Conservation (phyloP, 2,329 filamentous ascomycete genomes). For the Monilinia aucupariae region DNA sequence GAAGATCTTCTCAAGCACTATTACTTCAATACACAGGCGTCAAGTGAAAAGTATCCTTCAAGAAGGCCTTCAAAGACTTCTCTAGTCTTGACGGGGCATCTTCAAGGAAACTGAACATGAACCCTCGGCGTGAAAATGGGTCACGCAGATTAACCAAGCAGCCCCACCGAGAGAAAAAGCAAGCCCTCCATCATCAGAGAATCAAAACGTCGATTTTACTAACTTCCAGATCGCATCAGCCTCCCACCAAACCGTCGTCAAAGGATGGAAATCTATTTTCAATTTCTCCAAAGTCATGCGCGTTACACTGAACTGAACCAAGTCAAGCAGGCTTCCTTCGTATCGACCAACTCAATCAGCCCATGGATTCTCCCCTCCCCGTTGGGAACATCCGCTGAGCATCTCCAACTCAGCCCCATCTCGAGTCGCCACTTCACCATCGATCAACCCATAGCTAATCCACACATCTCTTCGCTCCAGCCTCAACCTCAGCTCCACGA, state of each 20-base stretch:
- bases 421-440: constrained; percentile 50
- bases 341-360: constrained; percentile 27
- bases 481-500: constrained; percentile 49
- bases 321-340: constrained; percentile 49
- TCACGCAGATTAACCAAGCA: not conserved
- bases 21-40: constrained; percentile 50
- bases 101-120: constrained; percentile 29
- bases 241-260: constrained; percentile 46
- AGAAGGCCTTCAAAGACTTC: constrained; percentile 37
- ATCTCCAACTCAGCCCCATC: constrained; percentile 46
- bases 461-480: constrained; percentile 53
- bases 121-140: no score
- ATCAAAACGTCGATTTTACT: constrained; percentile 61
- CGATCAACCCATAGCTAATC: constrained; percentile 49
- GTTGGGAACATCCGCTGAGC: constrained; percentile 53
- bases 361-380: constrained; percentile 39
- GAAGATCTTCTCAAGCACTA: constrained; percentile 52
- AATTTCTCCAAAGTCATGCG: constrained; percentile 52
- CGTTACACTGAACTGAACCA: constrained; percentile 52
- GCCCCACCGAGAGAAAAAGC: not conserved
- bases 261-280: constrained; percentile 54
- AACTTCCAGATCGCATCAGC: constrained; percentile 62
- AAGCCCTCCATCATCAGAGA: not conserved
- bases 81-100: constrained; percentile 27
- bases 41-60: constrained; percentile 46